Conservation (phyloP, 176 grass and related monocot species). For the Dactylis glomerata region DNA sequence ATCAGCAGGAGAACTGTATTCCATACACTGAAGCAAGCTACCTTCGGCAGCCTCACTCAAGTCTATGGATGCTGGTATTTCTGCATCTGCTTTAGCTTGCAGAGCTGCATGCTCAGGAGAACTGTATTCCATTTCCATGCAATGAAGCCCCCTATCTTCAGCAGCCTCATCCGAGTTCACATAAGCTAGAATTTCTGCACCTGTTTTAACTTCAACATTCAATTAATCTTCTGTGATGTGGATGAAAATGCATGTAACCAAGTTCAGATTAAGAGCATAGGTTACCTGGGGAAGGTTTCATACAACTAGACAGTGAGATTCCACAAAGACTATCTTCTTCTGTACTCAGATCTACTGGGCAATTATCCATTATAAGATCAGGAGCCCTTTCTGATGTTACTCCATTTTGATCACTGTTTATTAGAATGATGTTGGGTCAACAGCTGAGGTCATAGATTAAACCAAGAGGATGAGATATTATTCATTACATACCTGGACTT, state of each 20-base stretch:
- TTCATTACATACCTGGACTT: slow-evolving; percentile 42
- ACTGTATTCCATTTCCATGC: slow-evolving; percentile 39
- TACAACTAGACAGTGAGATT: slow-evolving; percentile 29
- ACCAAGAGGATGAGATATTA: neutral
- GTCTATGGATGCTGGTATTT: slow-evolving; percentile 28
- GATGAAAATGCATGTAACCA: slow-evolving; percentile 2
- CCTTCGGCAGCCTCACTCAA: slow-evolving; percentile 9
- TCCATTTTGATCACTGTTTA: slow-evolving; percentile 29
- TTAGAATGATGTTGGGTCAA: slow-evolving; percentile 19
- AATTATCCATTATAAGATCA: slow-evolving; percentile 24
- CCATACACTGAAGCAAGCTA: slow-evolving; percentile 23
- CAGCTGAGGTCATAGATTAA: slow-evolving; percentile 17
- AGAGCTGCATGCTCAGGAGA: slow-evolving; percentile 51
- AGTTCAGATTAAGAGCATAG: neutral
- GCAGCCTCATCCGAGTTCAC: slow-evolving; percentile 35
- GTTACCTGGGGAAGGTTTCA: slow-evolving; percentile 50
- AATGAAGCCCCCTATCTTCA: slow-evolving; percentile 8
- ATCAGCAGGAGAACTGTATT: slow-evolving; percentile 56
- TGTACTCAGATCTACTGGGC: slow-evolving; percentile 8
- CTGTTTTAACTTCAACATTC: slow-evolving; percentile 42
- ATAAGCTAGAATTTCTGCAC: slow-evolving; percentile 35
- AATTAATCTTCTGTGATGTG: slow-evolving; percentile 15
- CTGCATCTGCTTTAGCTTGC: slow-evolving; percentile 24
- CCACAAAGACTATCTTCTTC: slow-evolving; percentile 22
- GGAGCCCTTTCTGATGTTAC: slow-evolving; percentile 18